Evolutionary conservation across 78 protist species (phyloP).

Genomic region (Mantamonas sphyraenae): DNA sequence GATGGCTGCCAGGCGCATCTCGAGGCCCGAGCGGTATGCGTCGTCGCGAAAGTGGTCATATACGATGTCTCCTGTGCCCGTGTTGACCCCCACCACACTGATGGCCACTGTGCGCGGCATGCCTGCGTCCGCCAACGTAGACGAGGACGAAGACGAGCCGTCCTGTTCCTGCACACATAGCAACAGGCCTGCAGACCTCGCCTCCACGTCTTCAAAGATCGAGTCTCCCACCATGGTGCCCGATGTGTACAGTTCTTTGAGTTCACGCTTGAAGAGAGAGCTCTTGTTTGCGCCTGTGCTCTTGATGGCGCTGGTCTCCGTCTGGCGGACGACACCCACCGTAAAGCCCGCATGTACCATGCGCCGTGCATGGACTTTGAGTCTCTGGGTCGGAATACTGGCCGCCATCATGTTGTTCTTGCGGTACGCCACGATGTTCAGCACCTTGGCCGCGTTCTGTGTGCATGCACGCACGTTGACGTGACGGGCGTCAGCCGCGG

Average conservation of each 20-base stretch:
- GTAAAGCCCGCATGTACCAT: constrained; percentile 72
- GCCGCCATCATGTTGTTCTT: constrained; percentile 49
- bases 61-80: constrained; percentile 4
- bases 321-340: constrained; percentile 80
- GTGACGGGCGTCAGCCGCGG: too few relatives aligned
- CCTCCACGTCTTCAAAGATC: not conserved
- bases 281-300: constrained; percentile 21
- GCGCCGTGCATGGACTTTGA: constrained; percentile 26
- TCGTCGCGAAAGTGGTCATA: constrained; percentile 8
- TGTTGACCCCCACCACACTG: not conserved
- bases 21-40: not conserved
- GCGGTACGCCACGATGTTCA: constrained; percentile 24
- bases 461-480: too few relatives aligned
- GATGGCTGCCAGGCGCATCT: not conserved
- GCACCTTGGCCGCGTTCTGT: constrained; percentile 27
- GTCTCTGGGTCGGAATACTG: constrained; percentile 42
- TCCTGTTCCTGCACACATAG: not conserved
- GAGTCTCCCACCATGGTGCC: constrained; percentile 53
- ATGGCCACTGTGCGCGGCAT: too few relatives aligned
- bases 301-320: constrained; percentile 78
- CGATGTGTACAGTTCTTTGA: constrained; percentile 52
- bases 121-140: not conserved
- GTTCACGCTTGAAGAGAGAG: constrained; percentile 45
- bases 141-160: not conserved
- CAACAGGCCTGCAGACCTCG: not conserved